phyloP scores from a whole-genome alignment of 345 rosid species.

The Euclidium syriacum region DNA sequence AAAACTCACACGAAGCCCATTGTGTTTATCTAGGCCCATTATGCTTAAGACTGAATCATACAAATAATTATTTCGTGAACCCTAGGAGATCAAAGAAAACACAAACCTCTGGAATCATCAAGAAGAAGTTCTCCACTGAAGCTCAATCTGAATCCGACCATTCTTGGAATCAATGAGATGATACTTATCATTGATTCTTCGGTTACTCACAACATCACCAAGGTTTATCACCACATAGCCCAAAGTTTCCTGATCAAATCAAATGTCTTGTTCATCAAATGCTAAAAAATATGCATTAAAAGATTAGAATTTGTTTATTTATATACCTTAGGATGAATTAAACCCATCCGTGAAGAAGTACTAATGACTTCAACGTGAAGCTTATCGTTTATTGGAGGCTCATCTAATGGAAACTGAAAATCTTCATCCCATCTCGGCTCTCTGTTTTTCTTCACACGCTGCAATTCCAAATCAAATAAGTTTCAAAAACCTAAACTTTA shows the following conservation, averaged over 20 bases:
- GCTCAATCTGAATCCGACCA: constrained; percentile 70
- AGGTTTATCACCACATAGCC: constrained; percentile 63
- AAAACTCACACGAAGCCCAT: not conserved
- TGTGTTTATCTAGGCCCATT: not conserved
- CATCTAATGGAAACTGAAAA: constrained; percentile 71
- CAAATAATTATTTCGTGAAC: not conserved
- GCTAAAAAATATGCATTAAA: not conserved
- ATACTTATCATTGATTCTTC: constrained; percentile 75
- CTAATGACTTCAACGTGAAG: constrained; percentile 80
- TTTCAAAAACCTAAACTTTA: not conserved
- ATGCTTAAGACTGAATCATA: not conserved
- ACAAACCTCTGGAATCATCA: constrained; percentile 19
- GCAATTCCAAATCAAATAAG: constrained; percentile 2
- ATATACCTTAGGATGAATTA: constrained; percentile 82
- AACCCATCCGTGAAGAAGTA: constrained; percentile 67
- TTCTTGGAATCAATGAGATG: constrained; percentile 88
- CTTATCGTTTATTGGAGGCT: constrained; percentile 71
- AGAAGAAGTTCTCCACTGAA: constrained; percentile 83
- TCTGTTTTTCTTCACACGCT: constrained; percentile 78
- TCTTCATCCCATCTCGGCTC: constrained; percentile 97
- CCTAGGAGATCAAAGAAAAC: not conserved
- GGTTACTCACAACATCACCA: constrained; percentile 67
- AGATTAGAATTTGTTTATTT: too few species aligned
- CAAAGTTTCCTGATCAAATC: constrained; percentile 53
- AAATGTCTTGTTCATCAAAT: not conserved